Percentiles rank a stretch among this genome's conserved stretches.
phyloP scores from a whole-genome alignment of 2,329 filamentous ascomycete genomes.

The Neopestalotiopsis clavispora region DNA sequence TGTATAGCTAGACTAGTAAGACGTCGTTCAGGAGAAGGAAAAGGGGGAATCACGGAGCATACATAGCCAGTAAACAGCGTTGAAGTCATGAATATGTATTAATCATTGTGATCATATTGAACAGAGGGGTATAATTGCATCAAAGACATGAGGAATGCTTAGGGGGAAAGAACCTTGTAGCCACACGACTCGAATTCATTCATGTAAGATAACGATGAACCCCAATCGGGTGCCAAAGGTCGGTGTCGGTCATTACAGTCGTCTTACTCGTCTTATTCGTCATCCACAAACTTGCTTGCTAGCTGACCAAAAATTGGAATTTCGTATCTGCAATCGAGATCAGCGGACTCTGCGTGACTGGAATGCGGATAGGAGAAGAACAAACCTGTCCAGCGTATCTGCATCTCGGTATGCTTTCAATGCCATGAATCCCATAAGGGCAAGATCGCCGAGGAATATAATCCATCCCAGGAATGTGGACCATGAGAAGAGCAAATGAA shows the following conservation, averaged over 20 bases:
- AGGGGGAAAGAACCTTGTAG: background rate
- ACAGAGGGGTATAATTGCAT: conserved; percentile 9
- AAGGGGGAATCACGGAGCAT: no score
- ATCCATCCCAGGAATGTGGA: conserved; percentile 83
- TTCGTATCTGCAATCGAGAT: background rate
- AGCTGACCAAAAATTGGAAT: conserved; percentile 19
- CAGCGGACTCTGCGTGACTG: background rate
- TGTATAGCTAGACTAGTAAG: no score
- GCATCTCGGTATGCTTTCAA: conserved; percentile 85
- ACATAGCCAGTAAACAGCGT: no score
- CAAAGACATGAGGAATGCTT: background rate
- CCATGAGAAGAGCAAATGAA: conserved; percentile 89
- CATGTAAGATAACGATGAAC: background rate
- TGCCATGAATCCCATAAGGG: conserved; percentile 76
- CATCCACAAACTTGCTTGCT: conserved; percentile 19
- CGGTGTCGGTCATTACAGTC: background rate
- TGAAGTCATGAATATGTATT: background rate
- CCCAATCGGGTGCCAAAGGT: background rate
- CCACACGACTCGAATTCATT: background rate
- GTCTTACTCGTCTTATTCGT: conserved; percentile 7
- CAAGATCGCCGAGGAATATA: conserved; percentile 77
- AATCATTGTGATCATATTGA: background rate
- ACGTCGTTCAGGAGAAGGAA: no score
- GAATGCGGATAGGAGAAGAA: conserved; percentile 6
- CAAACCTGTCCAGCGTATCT: conserved; percentile 65